Evolutionary conservation across 2,329 filamentous ascomycete genomes (phyloP), one percentile per base, ranked within the genome.

Genomic region (Pezicula rhizophila): DNA sequence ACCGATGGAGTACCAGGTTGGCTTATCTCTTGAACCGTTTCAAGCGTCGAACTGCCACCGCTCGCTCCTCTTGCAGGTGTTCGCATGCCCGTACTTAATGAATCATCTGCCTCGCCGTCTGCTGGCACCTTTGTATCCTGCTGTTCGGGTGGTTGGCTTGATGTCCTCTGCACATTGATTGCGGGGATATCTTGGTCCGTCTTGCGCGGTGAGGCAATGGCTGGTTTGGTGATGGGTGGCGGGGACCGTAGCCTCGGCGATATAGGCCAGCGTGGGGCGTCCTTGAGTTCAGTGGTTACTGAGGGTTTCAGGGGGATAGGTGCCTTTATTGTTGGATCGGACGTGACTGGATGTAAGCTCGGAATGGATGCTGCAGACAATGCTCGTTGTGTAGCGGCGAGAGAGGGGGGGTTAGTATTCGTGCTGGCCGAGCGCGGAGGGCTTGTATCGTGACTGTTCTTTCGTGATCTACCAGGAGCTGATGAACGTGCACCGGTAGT

Each of bases 11-110:
- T 87, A 44, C 81, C 83, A 39, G 85, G 82, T 52, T 89, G 79
- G 69, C 89, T 93, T 47, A 86, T 84, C 73, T 96, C 92, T 64
- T 96, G 87, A 14, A 97, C 92, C 0, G 93, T 96, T 69, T 95
- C 92, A 49, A 96, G 71, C 42, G 80, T 80, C 43, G 84, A 76
- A 33, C 72, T 77, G 45, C 76, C 78, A 49, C 75, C 78, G 62
- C 75, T 81, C 46, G 76, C 73, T 51, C 77, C 79, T 56, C 83
- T 76, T 31, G 74, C 76, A 18, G 82, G 80, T 15, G 82, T 80
- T 63, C 77, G 72, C 69, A 79, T 71, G 44, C 80, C 80, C 17
- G 48, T 51, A 51, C 44, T 43, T 45, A 56, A 47, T 39, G 50
- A 56, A 42, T 64, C 60, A 39, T 64, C 64, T 47, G 45, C 41